These are phyloP conservation scores for Talaromyces amestolkiae DNA, from an alignment of 2,329 filamentous ascomycete species.

Conservation along the genomic window DNA sequence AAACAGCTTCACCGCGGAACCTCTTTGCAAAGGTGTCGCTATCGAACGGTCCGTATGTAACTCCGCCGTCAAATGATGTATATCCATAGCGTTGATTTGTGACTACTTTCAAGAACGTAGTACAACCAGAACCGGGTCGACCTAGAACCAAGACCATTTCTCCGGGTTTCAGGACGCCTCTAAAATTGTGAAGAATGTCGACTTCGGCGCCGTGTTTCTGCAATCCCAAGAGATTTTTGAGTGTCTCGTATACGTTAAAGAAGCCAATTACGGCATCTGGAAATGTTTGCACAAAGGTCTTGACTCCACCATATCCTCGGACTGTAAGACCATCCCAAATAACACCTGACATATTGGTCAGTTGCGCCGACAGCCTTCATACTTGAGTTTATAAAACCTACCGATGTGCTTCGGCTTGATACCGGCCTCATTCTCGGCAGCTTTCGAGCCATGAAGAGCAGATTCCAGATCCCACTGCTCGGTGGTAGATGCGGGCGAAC, in stretches of 20 bases:
- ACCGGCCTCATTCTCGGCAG: conserved; percentile 70
- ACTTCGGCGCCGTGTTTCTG: conserved; percentile 68
- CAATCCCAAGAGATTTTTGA: conserved; percentile 62
- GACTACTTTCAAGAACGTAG: conserved; percentile 67
- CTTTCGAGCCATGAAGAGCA: conserved; percentile 68
- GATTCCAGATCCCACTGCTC: conserved; percentile 73
- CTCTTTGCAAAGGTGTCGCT: conserved; percentile 65
- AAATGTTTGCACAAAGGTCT: conserved; percentile 72
- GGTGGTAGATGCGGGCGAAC: conserved; percentile 41
- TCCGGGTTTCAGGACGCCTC: conserved; percentile 67
- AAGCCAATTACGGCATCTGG: conserved; percentile 74
- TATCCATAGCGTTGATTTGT: conserved; percentile 65
- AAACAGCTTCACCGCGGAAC: conserved; percentile 79
- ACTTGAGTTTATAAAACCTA: conserved; percentile 21
- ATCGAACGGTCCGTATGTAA: conserved; percentile 72
- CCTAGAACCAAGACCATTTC: conserved; percentile 88
- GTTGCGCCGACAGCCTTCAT: background rate
- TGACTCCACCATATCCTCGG: conserved; percentile 68
- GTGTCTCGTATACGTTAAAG: conserved; percentile 69
- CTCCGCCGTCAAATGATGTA: conserved; percentile 65
- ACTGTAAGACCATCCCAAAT: conserved; percentile 77
- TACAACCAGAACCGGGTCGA: conserved; percentile 70
- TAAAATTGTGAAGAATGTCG: conserved; percentile 67
- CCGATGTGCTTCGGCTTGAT: conserved; percentile 77
- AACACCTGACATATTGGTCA: conserved; percentile 49